Evolutionary conservation across 2,329 filamentous ascomycete genomes (phyloP), one percentile per base, ranked within the genome.

Genomic region (Fonsecaea monophora): DNA sequence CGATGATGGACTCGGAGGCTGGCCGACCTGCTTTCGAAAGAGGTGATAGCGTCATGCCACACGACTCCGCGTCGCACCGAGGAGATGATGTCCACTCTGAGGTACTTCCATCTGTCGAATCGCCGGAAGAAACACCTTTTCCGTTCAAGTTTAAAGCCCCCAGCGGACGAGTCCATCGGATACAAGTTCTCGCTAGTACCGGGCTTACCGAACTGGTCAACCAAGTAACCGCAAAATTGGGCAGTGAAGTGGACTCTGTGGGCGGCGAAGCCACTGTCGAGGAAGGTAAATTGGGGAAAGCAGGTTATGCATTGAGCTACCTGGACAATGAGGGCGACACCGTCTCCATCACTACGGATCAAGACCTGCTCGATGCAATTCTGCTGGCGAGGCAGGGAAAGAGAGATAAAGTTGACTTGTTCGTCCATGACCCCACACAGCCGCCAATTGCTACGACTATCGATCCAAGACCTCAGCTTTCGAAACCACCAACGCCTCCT

Each of bases 131-230:
- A 71, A 79, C 32, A 15, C 59, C 59, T 5, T 99, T 98, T 80
- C 88, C 94, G 2, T 99, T 99, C 88, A 99, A 99, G 80, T 99
- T 99, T 86, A 98, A 98, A 83, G 93, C 95, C 1, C 95, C 95
- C 1, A 94, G 92, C 73, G 95, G 94, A 54, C 92, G 95, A 60
- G 94, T 98, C 18, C 95, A 99, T 79, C 89, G 95, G 62, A 82
- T 99, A 59, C 95, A 98, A 75, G 89, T 97, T 34, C 84, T 89
- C 62, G 90, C 93, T 10, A 87, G 90, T 25, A 87, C 92, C 63
- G 95, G 95, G 50, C 88, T 99, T 69, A 87, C 86, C 21, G 88
- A 92, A 50, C 89, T 99, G 66, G 88, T 98, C 34, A 79, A 84
- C 32, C 89, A 87, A 66, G 92, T 99, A 5, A 88, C 89, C 5